phyloP scores from a whole-genome alignment of 768 basidiomycete genomes.

The Piloderma croceum region DNA sequence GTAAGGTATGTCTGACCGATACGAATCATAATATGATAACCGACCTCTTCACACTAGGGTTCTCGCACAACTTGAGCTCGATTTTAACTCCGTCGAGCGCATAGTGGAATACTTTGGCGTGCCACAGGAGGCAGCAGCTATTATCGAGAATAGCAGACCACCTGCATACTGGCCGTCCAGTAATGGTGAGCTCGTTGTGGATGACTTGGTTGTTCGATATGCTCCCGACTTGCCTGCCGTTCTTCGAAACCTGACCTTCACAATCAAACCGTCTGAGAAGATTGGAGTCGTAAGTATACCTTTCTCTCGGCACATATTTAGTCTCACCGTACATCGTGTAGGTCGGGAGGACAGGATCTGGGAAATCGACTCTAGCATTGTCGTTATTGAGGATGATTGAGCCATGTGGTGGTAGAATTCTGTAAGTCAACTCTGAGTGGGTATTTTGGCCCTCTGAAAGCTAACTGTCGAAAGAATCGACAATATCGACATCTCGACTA shows the following conservation, averaged over 20 bases:
- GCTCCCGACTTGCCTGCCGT: conserved; percentile 57
- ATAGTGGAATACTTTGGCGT: conserved; percentile 66
- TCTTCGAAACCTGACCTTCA: conserved; percentile 53
- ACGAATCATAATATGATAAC: neutral
- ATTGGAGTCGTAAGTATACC: conserved; percentile 52
- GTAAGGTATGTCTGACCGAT: conserved; percentile 38
- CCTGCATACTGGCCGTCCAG: conserved; percentile 70
- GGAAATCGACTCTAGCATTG: conserved; percentile 56
- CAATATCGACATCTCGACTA: conserved; percentile 58
- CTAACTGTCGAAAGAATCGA: conserved; percentile 63
- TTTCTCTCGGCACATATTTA: neutral
- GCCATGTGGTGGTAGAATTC: conserved; percentile 47
- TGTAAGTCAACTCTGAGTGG: conserved; percentile 43
- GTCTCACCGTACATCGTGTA: conserved; percentile 16
- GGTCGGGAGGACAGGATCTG: conserved; percentile 69
- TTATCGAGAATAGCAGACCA: conserved; percentile 50
- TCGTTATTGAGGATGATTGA: conserved; percentile 62
- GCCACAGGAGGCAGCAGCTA: conserved; percentile 61
- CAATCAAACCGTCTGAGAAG: conserved; percentile 56
- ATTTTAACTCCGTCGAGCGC: conserved; percentile 72
- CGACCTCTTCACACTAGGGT: conserved; percentile 34
- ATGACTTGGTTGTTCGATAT: conserved; percentile 58
- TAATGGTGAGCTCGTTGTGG: conserved; percentile 50
- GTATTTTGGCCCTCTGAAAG: no score
- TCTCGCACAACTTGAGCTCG: conserved; percentile 63